Evolutionary conservation across 306 rosid species (phyloP), one percentile per base, ranked within the genome.

Genomic region (Acacia melanoxylon): DNA sequence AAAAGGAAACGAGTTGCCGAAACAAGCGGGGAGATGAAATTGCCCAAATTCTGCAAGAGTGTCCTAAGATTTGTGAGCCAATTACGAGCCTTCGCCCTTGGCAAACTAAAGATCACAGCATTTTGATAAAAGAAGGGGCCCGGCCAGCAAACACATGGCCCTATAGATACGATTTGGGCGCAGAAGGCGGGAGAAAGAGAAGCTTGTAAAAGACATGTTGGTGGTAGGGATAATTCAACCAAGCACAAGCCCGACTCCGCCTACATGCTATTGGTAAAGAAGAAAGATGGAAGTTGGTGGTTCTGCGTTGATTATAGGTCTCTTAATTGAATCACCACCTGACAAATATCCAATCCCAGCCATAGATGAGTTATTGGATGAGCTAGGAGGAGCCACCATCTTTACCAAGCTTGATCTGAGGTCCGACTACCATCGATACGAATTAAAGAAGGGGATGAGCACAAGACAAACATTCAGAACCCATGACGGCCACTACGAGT

Each of bases 41-140:
- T 3, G 2, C 6, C 37, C 4, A 0, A 20, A 0, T 58, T 2
- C 0, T 22, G 3, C 1, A 3, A 0, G 31, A 22, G 0, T 58
- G 0, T 1, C 31, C 15, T 0, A 0, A 10, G 2, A 1, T 22
- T 1, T 10, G 35, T 10, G 7, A 11, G 0, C 33, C 17, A 0
- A 4, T 11, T 1, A 3, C 0, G 6, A 2, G 35, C 1, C 7
- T 24, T 0, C 67, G 35, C 1, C 35, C 67, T 0, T 0, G 0
- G 0, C 1, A 17, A 0, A 0, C 7, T 0, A 1, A 0, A 6
- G 8, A 25, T 1, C 17, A 24, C 1, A 4, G 0, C 0, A 61
- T 61, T 0, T 0, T 0, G 0, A 25, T 25, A 0, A 11, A 11
- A 1, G 17, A 25, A 11, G 35, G 37, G 1, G 67, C 16, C 3